Evolutionary conservation across 225 moss, liverwort and hornwort species (phyloP), one percentile per base, ranked within the genome.

Genomic region (Marchantia polymorpha): DNA sequence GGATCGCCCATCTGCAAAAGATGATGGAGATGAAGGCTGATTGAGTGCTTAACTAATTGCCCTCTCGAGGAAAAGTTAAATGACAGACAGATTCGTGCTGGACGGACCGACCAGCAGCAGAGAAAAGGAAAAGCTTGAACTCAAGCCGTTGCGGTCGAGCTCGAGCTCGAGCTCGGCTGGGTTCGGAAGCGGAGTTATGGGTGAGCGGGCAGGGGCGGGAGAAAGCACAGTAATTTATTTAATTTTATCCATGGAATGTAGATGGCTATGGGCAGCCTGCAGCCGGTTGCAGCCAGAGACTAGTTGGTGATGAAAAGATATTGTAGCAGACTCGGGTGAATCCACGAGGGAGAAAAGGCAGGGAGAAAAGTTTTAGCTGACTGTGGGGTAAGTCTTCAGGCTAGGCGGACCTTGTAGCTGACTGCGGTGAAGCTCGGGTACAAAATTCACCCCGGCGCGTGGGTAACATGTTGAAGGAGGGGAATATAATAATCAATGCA

Each of bases 61-160:
- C 27, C 8, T 13, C 61, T 13, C 61, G 30, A 5, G 15, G 31
- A 67, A 31, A 3, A 29, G 12, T 30, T 67, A 29, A 29, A 31
- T 67, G 29, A 67, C 29, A 67, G 29, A 7, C 30, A 67, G 67
- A 16, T 67, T 67, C 23, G 67, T 67, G 67, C 67, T 30, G 67
- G 67, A 67, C 67, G 14, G 67, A 67, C 67, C 30, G 67, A 67
- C 67, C 67, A 27, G 65, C 65, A 67, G 0, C 67, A 29, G 67
- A 31, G 67, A 31, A 67, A 67, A 67, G 16, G 67, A 31, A 67
- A 67, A 67, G 67, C 29, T 67, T 67, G 29, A 67, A 31, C 67
- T 67, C 29, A 31, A 67, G 67, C 67, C 29, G 67, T 67, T 67
- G 27, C 67, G 67, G 67, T n/a, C n/a, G n/a, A n/a, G 25, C 23